Evolutionary conservation across 345 rosid species (phyloP).

Genomic region (Rhodomyrtus tomentosa): DNA sequence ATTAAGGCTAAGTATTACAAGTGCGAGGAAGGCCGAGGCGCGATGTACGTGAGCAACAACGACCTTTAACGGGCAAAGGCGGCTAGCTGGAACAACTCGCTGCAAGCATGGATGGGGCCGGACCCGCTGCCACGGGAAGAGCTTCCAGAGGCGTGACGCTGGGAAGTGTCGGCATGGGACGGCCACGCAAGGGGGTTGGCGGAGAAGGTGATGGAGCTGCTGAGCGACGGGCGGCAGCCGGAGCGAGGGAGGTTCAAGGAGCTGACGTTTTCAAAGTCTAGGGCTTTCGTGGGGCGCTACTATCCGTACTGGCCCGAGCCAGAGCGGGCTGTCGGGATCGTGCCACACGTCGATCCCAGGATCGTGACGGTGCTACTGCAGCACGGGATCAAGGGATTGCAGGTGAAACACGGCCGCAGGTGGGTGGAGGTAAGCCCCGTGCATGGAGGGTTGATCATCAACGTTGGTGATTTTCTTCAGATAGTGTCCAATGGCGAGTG

Average conservation of each 20-base stretch:
- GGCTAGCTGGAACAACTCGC: constrained; percentile 21
- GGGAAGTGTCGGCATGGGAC: constrained; percentile 18
- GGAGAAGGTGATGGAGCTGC: constrained; percentile 27
- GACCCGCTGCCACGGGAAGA: neutral
- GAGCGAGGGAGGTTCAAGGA: constrained; percentile 17
- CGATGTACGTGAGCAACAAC: constrained; percentile 17
- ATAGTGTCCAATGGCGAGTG: constrained; percentile 23
- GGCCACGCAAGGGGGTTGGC: constrained; percentile 5
- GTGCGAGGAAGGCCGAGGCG: constrained; percentile 2
- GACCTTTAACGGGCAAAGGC: constrained; percentile 14
- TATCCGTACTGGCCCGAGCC: constrained; percentile 30
- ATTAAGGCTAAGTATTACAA: constrained; percentile 18
- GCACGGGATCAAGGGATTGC: constrained; percentile 17
- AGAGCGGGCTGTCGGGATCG: constrained; percentile 16
- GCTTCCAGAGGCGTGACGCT: constrained; percentile 14
- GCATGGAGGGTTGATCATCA: constrained; percentile 16
- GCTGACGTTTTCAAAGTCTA: neutral
- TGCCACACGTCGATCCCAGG: constrained; percentile 14
- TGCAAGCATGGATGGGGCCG: constrained; percentile 18
- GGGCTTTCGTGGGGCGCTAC: constrained; percentile 8
- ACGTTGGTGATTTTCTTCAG: constrained; percentile 25
- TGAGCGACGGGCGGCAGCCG: constrained; percentile 22
- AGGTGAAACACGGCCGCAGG: constrained; percentile 15
- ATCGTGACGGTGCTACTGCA: constrained; percentile 15
- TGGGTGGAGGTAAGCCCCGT: constrained; percentile 24